Conservation (phyloP, 129 eudicot species). For the Saussurea involucrata region DNA sequence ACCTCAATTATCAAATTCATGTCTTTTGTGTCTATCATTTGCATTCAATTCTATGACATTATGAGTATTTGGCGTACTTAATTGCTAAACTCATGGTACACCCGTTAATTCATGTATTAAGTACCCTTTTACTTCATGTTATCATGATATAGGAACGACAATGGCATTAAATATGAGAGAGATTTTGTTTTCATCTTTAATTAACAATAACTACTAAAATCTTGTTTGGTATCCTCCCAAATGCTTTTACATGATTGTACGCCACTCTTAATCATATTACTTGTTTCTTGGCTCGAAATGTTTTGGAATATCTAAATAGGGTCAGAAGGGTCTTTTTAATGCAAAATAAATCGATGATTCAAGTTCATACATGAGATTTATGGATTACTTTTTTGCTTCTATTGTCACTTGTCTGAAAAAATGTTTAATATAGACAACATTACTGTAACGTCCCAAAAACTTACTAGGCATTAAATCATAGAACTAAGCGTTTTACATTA, state of each 20-base stretch:
- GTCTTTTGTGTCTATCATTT: not conserved
- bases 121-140: not conserved
- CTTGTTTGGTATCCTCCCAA: not conserved
- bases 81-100: not conserved
- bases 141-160: not conserved
- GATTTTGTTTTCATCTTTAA: not conserved
- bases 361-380: not conserved
- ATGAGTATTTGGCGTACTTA: not conserved
- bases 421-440: not conserved
- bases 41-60: not conserved
- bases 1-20: not conserved
- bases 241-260: not conserved
- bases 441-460: too few species aligned
- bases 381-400: not conserved
- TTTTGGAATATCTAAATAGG: not conserved
- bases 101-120: constrained; percentile 10
- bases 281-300: not conserved
- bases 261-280: not conserved
- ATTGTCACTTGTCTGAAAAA: not conserved
- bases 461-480: too few species aligned
- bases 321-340: not conserved
- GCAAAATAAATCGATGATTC: not conserved
- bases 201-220: not conserved
- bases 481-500: too few species aligned
- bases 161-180: not conserved